Percentiles rank a stretch among this genome's conserved stretches.
These are phyloP conservation scores for Theileria orientalis DNA, from an alignment of 169 alveolate genomes.

Conservation along the genomic window DNA sequence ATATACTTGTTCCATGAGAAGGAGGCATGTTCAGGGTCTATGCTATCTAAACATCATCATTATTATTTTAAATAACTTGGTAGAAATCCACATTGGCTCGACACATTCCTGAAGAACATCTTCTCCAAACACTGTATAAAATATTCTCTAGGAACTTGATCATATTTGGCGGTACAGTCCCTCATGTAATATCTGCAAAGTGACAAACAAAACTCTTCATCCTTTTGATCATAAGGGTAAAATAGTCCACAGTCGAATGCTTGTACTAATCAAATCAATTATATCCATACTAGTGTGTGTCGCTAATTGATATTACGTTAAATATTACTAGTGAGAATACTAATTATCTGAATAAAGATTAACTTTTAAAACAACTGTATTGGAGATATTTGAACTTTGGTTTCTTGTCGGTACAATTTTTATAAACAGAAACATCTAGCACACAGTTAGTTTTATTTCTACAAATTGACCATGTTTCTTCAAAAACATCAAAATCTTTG, in stretches of 20 bases:
- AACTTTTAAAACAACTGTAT: constrained; percentile 30
- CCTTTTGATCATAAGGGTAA: background rate
- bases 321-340: background rate
- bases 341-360: background rate
- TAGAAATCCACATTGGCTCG: constrained; percentile 17
- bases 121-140: constrained; percentile 24
- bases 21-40: background rate
- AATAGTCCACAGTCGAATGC: constrained; percentile 45
- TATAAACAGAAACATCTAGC: background rate
- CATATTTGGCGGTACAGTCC: constrained; percentile 12
- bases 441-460: constrained; percentile 1
- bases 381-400: background rate
- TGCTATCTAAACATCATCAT: constrained; percentile 9
- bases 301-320: too few relatives aligned
- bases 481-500: background rate
- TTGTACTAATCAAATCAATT: constrained; percentile 2
- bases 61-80: constrained; percentile 9
- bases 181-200: constrained; percentile 31
- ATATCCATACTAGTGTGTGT: background rate
- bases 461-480: constrained; percentile 30
- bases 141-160: constrained; percentile 11
- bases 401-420: background rate
- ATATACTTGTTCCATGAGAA: constrained; percentile 30
- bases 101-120: constrained; percentile 10
- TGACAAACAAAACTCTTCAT: constrained; percentile 39